Conservation (phyloP, 129 eudicot genomes). For the Smallanthus sonchifolius region DNA sequence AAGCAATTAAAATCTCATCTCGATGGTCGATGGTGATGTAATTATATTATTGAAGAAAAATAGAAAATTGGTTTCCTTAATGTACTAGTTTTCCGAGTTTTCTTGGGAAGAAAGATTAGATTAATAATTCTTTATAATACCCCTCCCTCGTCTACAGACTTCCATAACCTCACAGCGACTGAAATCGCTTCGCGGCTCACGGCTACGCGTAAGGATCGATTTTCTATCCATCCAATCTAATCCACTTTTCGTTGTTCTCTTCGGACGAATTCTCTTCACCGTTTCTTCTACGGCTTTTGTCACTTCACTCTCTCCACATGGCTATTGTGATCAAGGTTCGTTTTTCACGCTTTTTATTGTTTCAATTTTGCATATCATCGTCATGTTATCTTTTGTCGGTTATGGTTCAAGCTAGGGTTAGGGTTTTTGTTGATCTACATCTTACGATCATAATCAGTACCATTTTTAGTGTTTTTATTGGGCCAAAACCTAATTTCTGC, state of each 20-base stretch:
- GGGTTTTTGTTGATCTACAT: slow-evolving; percentile 14
- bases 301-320: slow-evolving; percentile 29
- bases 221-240: background rate
- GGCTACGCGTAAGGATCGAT: slow-evolving; percentile 30
- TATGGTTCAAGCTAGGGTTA: slow-evolving; percentile 26
- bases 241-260: background rate
- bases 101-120: slow-evolving; percentile 27
- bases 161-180: slow-evolving; percentile 11
- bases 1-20: background rate
- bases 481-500: background rate
- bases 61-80: slow-evolving; percentile 14
- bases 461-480: background rate
- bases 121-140: background rate
- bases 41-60: background rate
- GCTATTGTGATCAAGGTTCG: slow-evolving; percentile 37
- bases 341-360: background rate
- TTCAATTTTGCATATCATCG: background rate
- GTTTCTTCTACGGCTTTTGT: background rate
- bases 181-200: slow-evolving; percentile 32
- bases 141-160: background rate
- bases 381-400: background rate
- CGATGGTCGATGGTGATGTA: slow-evolving; percentile 8
- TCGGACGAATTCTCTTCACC: background rate
- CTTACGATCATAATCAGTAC: background rate
- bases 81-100: slow-evolving; percentile 4